Base-by-base conservation (phyloP, 192 early-diverging fungal genomes). In the Podochytrium sp. region DNA sequence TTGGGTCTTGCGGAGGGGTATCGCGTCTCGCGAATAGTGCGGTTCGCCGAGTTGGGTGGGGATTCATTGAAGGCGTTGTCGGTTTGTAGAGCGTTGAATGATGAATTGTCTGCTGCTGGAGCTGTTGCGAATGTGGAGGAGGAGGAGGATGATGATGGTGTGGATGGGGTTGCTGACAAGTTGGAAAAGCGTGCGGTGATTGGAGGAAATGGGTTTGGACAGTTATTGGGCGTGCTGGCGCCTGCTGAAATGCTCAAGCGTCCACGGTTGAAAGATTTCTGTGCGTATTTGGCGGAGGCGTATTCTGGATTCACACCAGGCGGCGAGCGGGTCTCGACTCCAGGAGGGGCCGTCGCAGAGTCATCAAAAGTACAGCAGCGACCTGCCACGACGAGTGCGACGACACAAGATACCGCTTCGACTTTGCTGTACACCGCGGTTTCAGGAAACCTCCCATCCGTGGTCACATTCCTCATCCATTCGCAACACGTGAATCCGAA, bases 21-120 rank as follows among this genome's bases (percentile, higher is more conserved):
- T 56, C 50, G 4, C n/a, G 23, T 76, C 2, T n/a, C 51, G 20
- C 42, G 1, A 3, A 2, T 18, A 6, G 49, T 56, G 34, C 42
- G 74, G 35, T 81, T 81, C 61, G 27, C 23, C 16, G 76, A 78
- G 49, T 64, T 73, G 12, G 80, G 80, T 40, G 76, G 80, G 7
- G 80, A 81, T 65, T 81, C 80, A 2, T 49, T 81, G 18, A 68
- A 74, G 30, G 80, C 80, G 3, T 41, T 81, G 38, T 34, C 43
- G 3, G 75, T 78, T 18, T 78, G 73, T 49, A 55, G 68, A 50
- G 12, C 7, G 14, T 20, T 81, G 1, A 29, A 77, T 30, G 35
- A 37, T 3, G 35, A 49, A 29, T 38, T 38, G 5, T 4, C 3
- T 6, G 34, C 27, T 33, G 27, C 53, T 18, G 70, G 30, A n/a